These are phyloP conservation scores for Tetracladium setigerum DNA, from an alignment of 495 filamentous ascomycete genomes.

Conservation along the genomic window DNA sequence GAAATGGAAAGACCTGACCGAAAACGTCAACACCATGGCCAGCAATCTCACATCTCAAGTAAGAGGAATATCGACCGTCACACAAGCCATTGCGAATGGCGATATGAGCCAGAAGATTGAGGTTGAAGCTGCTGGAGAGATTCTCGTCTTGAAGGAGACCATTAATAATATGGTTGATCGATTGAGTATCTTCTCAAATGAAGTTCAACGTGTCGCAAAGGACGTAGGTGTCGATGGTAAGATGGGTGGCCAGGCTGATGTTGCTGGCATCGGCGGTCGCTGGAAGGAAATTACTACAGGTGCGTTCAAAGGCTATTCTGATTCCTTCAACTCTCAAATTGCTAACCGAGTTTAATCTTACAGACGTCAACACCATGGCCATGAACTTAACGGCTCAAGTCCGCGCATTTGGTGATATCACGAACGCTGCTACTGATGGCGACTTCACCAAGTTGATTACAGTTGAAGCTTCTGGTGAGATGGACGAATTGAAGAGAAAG, in stretches of 20 bases:
- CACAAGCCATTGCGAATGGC: constrained; percentile 87
- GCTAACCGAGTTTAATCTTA: constrained; percentile 1
- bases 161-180: constrained; percentile 99
- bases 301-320: constrained; percentile 17
- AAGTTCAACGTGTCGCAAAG: constrained; percentile 91
- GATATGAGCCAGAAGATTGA: constrained; percentile 96
- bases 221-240: constrained; percentile 98
- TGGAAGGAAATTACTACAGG: constrained; percentile 96
- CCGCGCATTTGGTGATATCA: constrained; percentile 95
- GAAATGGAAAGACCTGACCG: constrained; percentile 98
- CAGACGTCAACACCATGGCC: constrained; percentile 95
- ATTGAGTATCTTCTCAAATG: constrained; percentile 91
- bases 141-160: constrained; percentile 87
- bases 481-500: constrained; percentile 98
- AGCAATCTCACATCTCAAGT: constrained; percentile 93
- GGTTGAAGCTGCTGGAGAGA: constrained; percentile 92
- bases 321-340: background rate
- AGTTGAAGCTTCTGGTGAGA: constrained; percentile 97
- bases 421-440: constrained; percentile 90
- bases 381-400: constrained; percentile 97
- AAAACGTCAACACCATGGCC: constrained; percentile 94
- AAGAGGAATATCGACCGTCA: constrained; percentile 92
- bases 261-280: constrained; percentile 84
- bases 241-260: constrained; percentile 96
- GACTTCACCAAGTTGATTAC: constrained; percentile 96